Conservation (phyloP, 2,329 filamentous ascomycete species). For the Pezicula rhizophila region DNA sequence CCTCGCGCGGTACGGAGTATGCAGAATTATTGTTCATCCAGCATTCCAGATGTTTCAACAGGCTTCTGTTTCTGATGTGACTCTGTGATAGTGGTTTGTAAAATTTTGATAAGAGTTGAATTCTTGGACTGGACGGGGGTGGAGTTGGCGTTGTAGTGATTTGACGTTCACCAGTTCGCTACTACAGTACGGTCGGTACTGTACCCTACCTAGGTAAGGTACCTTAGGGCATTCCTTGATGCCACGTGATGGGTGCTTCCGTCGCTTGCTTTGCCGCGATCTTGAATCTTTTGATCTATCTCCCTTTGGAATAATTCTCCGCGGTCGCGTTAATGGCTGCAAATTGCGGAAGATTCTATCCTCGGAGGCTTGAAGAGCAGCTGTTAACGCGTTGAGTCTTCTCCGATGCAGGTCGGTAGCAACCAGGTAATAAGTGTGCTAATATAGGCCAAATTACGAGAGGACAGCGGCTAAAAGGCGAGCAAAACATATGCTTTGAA, state of each 20-base stretch:
- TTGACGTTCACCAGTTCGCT: no score
- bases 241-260: no score
- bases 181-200: no score
- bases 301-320: slow-evolving; percentile 11
- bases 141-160: no score
- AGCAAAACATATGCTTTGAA: background rate
- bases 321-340: slow-evolving; percentile 6
- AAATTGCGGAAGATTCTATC: background rate
- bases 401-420: slow-evolving; percentile 1
- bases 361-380: slow-evolving; percentile 5
- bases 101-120: no score
- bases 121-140: no score
- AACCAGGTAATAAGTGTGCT: slow-evolving; percentile 3
- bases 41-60: no score
- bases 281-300: slow-evolving; percentile 1
- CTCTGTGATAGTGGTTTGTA: no score
- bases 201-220: no score
- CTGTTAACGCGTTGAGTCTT: slow-evolving; percentile 3
- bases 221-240: no score
- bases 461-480: background rate
- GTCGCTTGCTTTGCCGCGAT: background rate
- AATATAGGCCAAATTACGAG: slow-evolving; percentile 5
- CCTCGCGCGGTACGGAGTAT: background rate
- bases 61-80: no score
- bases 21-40: background rate